Percentiles rank a stretch among this genome's conserved stretches.
These are phyloP conservation scores for Xylaria sp. DNA, from an alignment of 2,329 filamentous ascomycete species.

Conservation along the genomic window DNA sequence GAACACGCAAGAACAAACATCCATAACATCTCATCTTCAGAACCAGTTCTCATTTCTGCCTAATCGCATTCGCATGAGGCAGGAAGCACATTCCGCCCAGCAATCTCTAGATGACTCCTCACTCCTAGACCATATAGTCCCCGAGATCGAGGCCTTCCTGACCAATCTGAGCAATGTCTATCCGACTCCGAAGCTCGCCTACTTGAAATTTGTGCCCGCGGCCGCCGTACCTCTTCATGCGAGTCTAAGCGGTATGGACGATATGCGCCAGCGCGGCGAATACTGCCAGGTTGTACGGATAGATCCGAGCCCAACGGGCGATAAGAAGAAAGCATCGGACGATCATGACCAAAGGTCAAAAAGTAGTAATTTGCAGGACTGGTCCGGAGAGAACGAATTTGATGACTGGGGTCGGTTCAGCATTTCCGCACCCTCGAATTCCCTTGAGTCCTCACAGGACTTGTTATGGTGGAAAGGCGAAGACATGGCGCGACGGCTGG, in stretches of 20 bases:
- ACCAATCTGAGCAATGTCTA: constrained; percentile 34
- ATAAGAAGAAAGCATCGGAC: constrained; percentile 8
- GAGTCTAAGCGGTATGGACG: constrained; percentile 27
- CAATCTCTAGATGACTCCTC: constrained; percentile 37
- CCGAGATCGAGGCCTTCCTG: constrained; percentile 40
- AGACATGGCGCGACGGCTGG: constrained; percentile 41
- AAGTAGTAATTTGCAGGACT: constrained; percentile 8
- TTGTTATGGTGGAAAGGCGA: constrained; percentile 46
- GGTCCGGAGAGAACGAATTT: constrained; percentile 31
- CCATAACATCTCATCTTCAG: constrained; percentile 27
- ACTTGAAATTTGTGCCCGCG: constrained; percentile 43
- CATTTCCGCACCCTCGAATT: constrained; percentile 16
- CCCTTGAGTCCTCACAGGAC: constrained; percentile 3
- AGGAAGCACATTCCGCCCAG: constrained; percentile 31
- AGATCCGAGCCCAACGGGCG: constrained; percentile 4
- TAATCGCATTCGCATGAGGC: constrained; percentile 34
- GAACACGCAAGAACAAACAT: constrained; percentile 9
- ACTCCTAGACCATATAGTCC: constrained; percentile 37
- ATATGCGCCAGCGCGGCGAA: constrained; percentile 28
- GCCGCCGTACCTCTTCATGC: constrained; percentile 34
- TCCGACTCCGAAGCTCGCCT: constrained; percentile 33
- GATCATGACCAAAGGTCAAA: not conserved
- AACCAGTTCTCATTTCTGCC: constrained; percentile 36
- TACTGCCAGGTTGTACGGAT: constrained; percentile 25
- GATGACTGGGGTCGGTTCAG: constrained; percentile 44